Evolutionary conservation across 129 eudicot species (phyloP).

Genomic region (Tanacetum coccineum): DNA sequence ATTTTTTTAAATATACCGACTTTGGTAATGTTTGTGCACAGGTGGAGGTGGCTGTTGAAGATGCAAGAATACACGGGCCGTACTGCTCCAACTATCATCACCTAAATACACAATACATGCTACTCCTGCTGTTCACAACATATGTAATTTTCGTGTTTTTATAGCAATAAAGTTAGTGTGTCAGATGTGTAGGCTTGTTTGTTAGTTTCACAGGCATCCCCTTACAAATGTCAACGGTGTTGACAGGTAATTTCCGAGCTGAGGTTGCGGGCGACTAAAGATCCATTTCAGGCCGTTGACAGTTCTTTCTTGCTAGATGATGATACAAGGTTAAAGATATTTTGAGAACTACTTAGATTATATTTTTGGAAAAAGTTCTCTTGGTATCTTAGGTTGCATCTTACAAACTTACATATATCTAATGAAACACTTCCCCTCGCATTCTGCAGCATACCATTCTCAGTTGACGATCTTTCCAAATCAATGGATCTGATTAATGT

Average conservation of each 20-base stretch:
- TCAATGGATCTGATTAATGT: slow-evolving; percentile 72
- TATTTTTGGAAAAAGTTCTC: background rate
- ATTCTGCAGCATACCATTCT: slow-evolving; percentile 84
- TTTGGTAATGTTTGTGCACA: slow-evolving; percentile 16
- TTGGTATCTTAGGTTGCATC: background rate
- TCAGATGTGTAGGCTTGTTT: slow-evolving; percentile 8
- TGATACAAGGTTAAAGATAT: background rate
- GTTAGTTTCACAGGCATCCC: slow-evolving; percentile 26
- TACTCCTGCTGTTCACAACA: background rate
- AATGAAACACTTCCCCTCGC: background rate
- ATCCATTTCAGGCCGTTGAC: too few species aligned
- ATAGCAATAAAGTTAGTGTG: slow-evolving; percentile 22
- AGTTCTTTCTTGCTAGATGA: too few species aligned
- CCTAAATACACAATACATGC: slow-evolving; percentile 32
- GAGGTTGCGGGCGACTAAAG: too few species aligned
- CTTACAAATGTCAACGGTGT: too few species aligned
- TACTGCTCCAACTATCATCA: slow-evolving; percentile 77
- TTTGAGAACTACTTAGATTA: too few species aligned
- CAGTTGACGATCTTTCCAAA: slow-evolving; percentile 83
- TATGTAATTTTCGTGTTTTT: slow-evolving; percentile 28
- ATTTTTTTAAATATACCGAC: background rate
- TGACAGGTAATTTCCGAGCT: too few species aligned
- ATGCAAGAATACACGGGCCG: slow-evolving; percentile 76
- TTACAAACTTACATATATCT: background rate
- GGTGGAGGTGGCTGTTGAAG: slow-evolving; percentile 88